Evolutionary conservation across 805 yeast species (phyloP).

Genomic region (Candida boidinii): DNA sequence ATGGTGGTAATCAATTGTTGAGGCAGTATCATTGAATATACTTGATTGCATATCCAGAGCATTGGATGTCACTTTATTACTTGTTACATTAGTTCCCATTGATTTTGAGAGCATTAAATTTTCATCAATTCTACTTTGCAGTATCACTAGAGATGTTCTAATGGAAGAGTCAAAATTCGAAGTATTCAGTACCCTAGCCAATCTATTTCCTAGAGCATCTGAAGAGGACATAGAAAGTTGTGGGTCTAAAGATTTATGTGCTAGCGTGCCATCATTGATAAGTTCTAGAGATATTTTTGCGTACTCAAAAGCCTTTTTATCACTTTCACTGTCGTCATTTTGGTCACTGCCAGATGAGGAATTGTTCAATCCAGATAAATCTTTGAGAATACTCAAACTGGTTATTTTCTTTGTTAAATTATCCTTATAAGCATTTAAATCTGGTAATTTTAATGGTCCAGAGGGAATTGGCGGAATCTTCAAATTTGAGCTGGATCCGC

Average conservation of each 20-base stretch:
- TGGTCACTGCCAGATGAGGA: not conserved
- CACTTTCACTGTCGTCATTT: not conserved
- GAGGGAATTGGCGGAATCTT: conserved; percentile 28
- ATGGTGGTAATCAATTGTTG: conserved; percentile 16
- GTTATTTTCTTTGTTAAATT: conserved; percentile 30
- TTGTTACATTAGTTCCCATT: not conserved
- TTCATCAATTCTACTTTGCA: conserved; percentile 21
- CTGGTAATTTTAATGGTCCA: conserved; percentile 29
- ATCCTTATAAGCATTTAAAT: conserved; percentile 23
- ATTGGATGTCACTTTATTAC: too few species aligned
- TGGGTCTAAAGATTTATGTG: conserved; percentile 5
- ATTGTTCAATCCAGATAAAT: conserved; percentile 6
- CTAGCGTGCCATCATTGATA: conserved; percentile 9
- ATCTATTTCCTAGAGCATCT: conserved; percentile 29
- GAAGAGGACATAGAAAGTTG: not conserved
- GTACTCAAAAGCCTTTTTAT: conserved; percentile 34
- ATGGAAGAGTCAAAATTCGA: conserved; percentile 31
- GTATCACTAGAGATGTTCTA: conserved; percentile 19
- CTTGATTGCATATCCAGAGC: too few species aligned
- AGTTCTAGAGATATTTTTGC: conserved; percentile 38
- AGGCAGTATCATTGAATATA: conserved; percentile 17
- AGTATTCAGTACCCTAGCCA: conserved; percentile 41
- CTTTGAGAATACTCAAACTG: conserved; percentile 22
- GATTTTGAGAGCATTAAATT: not conserved
- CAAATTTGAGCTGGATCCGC: conserved; percentile 3